Evolutionary conservation across 345 rosid species (phyloP), one percentile per base, ranked within the genome.

Genomic region (Rhodamnia rubescens): DNA sequence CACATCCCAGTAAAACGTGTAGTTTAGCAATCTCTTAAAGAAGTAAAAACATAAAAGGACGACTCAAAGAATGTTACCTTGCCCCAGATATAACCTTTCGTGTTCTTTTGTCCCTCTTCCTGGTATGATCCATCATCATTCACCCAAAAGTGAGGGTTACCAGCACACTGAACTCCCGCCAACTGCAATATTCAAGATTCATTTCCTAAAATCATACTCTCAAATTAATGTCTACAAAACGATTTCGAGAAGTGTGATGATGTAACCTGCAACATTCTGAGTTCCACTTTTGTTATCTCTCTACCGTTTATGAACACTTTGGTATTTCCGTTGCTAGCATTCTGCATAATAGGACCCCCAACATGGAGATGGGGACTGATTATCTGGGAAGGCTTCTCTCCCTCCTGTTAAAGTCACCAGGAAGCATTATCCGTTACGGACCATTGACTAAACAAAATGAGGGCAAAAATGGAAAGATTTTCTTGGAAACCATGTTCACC

Each of bases 141-240:
- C 85, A 98, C 99, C 99, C 99, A 98, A 88, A 96, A 98, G 92
- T 98, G 99, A 6, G 99, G 99, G 78, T 98, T 98, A 56, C 99
- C 99, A 24, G 99, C 99, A 90, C 99, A 96, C 16, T 98, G 99
- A 91, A 98, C 99, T 84, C 99, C 99, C 29, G 99, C 98, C 89
- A 98, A 86, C 99, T 96, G 95, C 93, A 91, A 89, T n/a, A 18
- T 86, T 58, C 75, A 86, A 85, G 86, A 85, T 53, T 8, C 27
- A 47, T 78, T 53, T 83, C 83, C 47, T 78, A 50, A 64, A 56
- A 27, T 59, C 81, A 84, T 32, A 18, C 44, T 69, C 78, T 69
- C 24, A 8, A 69, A 69, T 32, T 32, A 32, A 10, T 69, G 78
- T 58, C 85, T 50, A 61, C 75, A 88, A 83, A 84, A 69, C 32